These are phyloP conservation scores for Exophiala viscosa DNA, from an alignment of 2,329 filamentous ascomycete genomes.

Conservation along the genomic window DNA sequence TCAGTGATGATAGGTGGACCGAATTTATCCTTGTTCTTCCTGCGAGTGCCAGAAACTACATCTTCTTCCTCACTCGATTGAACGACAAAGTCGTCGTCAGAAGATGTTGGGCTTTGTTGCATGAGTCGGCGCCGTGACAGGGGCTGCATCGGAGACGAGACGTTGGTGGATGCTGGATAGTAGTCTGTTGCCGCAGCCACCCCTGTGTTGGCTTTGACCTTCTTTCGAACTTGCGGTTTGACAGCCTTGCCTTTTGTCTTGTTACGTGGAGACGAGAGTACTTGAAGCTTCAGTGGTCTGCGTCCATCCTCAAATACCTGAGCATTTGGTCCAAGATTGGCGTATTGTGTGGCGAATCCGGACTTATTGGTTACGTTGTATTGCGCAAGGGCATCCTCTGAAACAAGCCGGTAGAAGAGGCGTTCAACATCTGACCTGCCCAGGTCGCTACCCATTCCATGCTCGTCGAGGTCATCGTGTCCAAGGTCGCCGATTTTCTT, in stretches of 20 bases:
- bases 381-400: slow-evolving; percentile 70
- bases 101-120: slow-evolving; percentile 28
- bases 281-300: slow-evolving; percentile 49
- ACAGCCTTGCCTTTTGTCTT: slow-evolving; percentile 35
- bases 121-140: slow-evolving; percentile 38
- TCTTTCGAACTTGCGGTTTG: slow-evolving; percentile 30
- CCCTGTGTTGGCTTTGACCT: slow-evolving; percentile 31
- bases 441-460: slow-evolving; percentile 66
- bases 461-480: slow-evolving; percentile 55
- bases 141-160: slow-evolving; percentile 60
- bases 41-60: slow-evolving; percentile 37
- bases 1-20: slow-evolving; percentile 48
- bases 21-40: slow-evolving; percentile 31
- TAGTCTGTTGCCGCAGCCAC: slow-evolving; percentile 34
- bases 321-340: slow-evolving; percentile 42
- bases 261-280: slow-evolving; percentile 47
- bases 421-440: slow-evolving; percentile 75
- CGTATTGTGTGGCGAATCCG: slow-evolving; percentile 69
- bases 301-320: slow-evolving; percentile 46
- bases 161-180: slow-evolving; percentile 61
- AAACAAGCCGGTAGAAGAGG: slow-evolving; percentile 72
- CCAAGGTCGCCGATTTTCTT: slow-evolving; percentile 54
- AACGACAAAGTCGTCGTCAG: slow-evolving; percentile 18
- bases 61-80: slow-evolving; percentile 30
- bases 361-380: slow-evolving; percentile 61